A percentile compares a stretch with the other conserved stretches of the same genome.
These are phyloP conservation scores for Neurospora sp. DNA, from an alignment of 495 filamentous ascomycete genomes.

Conservation along the genomic window DNA sequence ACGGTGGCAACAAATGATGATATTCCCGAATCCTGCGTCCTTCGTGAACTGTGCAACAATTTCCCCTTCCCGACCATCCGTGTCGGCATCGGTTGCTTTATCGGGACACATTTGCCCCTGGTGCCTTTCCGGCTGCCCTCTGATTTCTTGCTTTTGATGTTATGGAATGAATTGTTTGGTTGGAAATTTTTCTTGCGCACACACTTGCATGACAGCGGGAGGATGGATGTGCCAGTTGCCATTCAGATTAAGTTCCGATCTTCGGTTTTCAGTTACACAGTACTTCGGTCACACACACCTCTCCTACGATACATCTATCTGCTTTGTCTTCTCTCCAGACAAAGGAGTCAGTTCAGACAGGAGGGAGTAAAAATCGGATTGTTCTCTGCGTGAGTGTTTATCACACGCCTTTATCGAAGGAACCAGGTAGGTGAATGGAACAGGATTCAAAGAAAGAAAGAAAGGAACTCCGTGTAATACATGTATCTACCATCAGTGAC, in stretches of 20 bases:
- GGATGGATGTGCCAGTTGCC: neutral
- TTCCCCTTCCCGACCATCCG: neutral
- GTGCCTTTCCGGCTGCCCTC: neutral
- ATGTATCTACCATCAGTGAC: neutral
- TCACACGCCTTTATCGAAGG: neutral
- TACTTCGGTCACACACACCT: neutral
- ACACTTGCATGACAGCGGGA: neutral
- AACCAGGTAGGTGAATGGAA: neutral
- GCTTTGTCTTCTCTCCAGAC: neutral
- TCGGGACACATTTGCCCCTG: neutral
- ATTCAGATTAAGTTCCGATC: neutral
- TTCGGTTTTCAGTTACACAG: neutral
- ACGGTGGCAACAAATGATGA: neutral
- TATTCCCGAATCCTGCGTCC: neutral
- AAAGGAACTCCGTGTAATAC: neutral
- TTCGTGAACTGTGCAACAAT: neutral
- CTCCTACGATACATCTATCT: neutral
- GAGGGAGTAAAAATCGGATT: neutral
- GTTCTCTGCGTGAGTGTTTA: neutral
- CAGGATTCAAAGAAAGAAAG: neutral
- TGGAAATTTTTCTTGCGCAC: neutral
- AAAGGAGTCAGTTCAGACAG: neutral
- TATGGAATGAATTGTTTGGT: neutral
- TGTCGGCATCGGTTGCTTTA: neutral
- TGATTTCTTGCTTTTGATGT: neutral